Evolutionary conservation across 139 green algal genomes (phyloP), one percentile per base, ranked within the genome.

Genomic region (Micractinium conductrix): DNA sequence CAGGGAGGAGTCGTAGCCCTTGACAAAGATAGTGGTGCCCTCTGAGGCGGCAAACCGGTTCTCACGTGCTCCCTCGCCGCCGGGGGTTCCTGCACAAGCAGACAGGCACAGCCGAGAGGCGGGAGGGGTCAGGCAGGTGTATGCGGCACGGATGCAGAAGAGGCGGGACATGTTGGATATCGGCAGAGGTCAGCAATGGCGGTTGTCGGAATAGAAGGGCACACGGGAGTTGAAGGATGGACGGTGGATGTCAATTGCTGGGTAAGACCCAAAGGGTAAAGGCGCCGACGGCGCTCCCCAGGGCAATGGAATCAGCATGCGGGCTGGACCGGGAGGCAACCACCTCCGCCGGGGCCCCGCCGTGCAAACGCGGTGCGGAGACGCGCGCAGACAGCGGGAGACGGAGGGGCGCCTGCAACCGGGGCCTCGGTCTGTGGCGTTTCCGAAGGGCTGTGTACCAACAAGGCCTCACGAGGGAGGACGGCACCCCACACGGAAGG

Each of bases 21-120:
- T 96, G 67, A 96, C 91, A 85, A 96, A 96, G 60, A 96, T 86
- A 42, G 88, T 94, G 74, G 72, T 92, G 63, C 78, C 87, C 60
- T 91, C 88, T 2, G 53, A 69, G 2, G 72, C 60, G 43, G 80
- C 81, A 86, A 81, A 81, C 37, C 78, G 73, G 78, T 81, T 85
- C 69, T 81, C n/a, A n/a, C n/a, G n/a, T n/a, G n/a, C n/a, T n/a
- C n/a, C n/a, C n/a, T n/a, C 85, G 24, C 24, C 85, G 22, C 24
- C 43, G 40, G 87, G 85, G 0, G 83, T 84, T 38, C 87, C 84
- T 89, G 78, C 37, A 78, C n/a, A 38, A 24, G 21, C 50, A 38
- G 19, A 35, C 43, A 75, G 44, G 44, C 62, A 81, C 40, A 71
- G 70, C 74, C n/a, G n/a, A n/a, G n/a, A 88, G 74, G 45, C 69